Evolutionary conservation across 2,329 filamentous ascomycete species (phyloP).

Genomic region (Myriosclerotinia duriaeana): DNA sequence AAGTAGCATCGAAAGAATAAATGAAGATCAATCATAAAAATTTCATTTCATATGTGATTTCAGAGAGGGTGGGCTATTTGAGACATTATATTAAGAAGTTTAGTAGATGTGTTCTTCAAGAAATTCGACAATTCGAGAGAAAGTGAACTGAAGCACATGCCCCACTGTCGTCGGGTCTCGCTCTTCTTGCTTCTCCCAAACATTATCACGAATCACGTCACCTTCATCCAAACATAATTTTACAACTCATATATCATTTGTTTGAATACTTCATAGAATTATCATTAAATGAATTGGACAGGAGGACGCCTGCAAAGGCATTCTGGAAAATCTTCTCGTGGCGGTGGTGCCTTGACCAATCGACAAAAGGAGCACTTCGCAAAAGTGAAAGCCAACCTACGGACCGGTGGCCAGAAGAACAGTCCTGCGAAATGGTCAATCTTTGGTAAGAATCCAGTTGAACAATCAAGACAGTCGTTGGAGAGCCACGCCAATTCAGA

Average conservation of each 20-base stretch:
- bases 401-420: slow-evolving; percentile 37
- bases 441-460: slow-evolving; percentile 26
- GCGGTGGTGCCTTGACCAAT: slow-evolving; percentile 25
- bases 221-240: neutral
- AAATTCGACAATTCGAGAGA: neutral
- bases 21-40: neutral
- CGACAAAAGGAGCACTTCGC: slow-evolving; percentile 52
- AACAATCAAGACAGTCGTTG: slow-evolving; percentile 7
- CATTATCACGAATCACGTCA: neutral
- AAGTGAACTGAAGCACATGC: neutral
- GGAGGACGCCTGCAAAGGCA: slow-evolving; percentile 49
- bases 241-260: neutral
- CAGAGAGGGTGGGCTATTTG: no score
- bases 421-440: slow-evolving; percentile 36
- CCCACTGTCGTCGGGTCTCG: neutral
- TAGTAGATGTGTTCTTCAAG: neutral
- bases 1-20: neutral
- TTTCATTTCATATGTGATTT: no score
- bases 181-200: neutral
- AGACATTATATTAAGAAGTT: neutral
- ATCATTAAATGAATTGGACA: slow-evolving; percentile 50
- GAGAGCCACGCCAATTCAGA: neutral
- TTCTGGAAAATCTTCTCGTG: slow-evolving; percentile 40
- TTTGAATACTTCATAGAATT: neutral
- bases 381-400: slow-evolving; percentile 43